phyloP scores from a whole-genome alignment of 805 yeast species.

The Teunomyces pallodes region DNA sequence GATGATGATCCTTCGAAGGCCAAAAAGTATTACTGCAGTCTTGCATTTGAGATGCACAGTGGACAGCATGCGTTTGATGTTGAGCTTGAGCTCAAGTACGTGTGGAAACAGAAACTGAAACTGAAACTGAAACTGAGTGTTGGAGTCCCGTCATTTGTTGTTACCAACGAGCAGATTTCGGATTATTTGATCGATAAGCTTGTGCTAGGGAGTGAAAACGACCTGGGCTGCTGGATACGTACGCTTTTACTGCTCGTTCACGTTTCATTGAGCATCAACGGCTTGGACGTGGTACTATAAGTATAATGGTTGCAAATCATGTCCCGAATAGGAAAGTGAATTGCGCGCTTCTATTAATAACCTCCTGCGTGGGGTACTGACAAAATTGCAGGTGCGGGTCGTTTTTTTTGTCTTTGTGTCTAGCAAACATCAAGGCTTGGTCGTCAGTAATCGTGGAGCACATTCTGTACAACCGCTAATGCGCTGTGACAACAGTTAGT shows the following conservation, averaged over 20 bases:
- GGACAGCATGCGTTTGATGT: constrained; percentile 6
- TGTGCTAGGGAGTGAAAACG: constrained; percentile 1
- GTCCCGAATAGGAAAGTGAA: neutral
- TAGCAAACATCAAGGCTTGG: too few relatives aligned
- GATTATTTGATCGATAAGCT: constrained; percentile 14
- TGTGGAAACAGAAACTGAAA: neutral
- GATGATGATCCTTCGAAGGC: neutral
- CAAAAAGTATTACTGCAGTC: constrained; percentile 10
- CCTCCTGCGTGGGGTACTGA: neutral
- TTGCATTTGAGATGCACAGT: constrained; percentile 7
- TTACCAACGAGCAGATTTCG: constrained; percentile 12
- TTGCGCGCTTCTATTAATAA: neutral
- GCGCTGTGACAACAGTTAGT: too few relatives aligned
- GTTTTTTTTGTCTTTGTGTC: too few relatives aligned
- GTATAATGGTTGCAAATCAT: neutral
- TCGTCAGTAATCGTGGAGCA: too few relatives aligned
- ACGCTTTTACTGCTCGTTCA: neutral
- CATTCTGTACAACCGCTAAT: too few relatives aligned
- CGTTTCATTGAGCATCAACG: neutral
- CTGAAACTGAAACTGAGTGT: too few relatives aligned
- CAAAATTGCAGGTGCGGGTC: too few relatives aligned
- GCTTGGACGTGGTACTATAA: neutral
- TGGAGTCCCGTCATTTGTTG: neutral
- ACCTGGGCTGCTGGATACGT: neutral
- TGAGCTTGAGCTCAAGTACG: constrained; percentile 8